These are phyloP conservation scores for Triticum dicoccoides DNA, from an alignment of 176 grass and related monocot species.

Conservation along the genomic window DNA sequence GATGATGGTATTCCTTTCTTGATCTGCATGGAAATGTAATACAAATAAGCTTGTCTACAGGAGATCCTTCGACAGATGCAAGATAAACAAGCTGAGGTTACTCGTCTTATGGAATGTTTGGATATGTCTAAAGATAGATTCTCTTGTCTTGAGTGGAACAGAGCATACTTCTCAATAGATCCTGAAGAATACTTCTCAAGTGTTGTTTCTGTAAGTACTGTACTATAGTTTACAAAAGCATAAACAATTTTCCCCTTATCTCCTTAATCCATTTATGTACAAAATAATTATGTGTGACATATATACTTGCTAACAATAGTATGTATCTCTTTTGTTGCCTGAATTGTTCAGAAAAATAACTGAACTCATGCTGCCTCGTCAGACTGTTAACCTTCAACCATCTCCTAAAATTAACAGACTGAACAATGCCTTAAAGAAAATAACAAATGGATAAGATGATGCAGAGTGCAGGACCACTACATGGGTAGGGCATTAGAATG, in stretches of 20 bases:
- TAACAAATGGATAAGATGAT: background rate
- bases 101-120: background rate
- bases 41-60: background rate
- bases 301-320: background rate
- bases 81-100: slow-evolving; percentile 1
- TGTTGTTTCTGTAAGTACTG: background rate
- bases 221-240: background rate
- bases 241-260: background rate
- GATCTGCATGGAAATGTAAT: background rate
- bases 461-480: background rate
- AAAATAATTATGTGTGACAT: background rate
- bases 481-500: background rate
- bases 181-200: background rate
- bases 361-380: background rate
- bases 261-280: background rate
- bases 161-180: background rate
- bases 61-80: slow-evolving; percentile 21
- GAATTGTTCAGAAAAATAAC: background rate
- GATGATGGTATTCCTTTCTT: background rate
- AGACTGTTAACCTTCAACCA: background rate
- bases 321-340: background rate
- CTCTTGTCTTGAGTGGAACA: background rate
- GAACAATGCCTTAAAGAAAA: background rate
- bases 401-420: background rate
- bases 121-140: background rate